Evolutionary conservation across 805 yeast genomes (phyloP).

Genomic region (Debaryomyces maramus): DNA sequence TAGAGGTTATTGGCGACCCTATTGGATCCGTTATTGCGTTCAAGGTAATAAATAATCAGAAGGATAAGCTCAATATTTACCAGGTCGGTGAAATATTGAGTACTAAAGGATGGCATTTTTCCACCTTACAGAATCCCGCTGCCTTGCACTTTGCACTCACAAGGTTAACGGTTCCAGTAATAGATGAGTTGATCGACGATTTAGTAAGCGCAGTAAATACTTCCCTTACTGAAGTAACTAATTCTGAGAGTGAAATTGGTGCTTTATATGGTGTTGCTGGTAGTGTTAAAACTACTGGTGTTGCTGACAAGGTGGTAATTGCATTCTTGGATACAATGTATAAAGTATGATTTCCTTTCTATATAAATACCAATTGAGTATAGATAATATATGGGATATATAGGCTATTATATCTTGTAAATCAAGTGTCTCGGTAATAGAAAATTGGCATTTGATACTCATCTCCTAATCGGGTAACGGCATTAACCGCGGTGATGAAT

Average conservation of each 20-base stretch:
- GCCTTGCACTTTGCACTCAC: conserved; percentile 93
- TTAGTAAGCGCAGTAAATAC: conserved; percentile 44
- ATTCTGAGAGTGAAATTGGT: conserved; percentile 61
- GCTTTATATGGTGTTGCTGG: conserved; percentile 96
- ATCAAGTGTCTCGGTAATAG: no score
- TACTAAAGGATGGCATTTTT: conserved; percentile 83
- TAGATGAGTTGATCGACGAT: conserved; percentile 58
- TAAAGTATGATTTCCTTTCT: conserved; percentile 46
- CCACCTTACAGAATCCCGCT: conserved; percentile 83
- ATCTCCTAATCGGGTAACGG: neutral
- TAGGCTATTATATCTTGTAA: no score
- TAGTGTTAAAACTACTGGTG: conserved; percentile 76
- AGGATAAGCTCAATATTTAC: conserved; percentile 60
- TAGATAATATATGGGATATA: no score
- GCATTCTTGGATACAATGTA: conserved; percentile 83
- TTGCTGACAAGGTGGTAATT: conserved; percentile 75
- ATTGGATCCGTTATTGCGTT: conserved; percentile 79
- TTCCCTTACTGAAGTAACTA: conserved; percentile 21
- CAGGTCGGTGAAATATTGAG: conserved; percentile 71
- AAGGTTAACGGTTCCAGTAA: conserved; percentile 58
- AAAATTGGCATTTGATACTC: no score
- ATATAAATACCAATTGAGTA: no score
- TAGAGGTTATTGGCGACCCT: conserved; percentile 84
- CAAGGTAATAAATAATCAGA: conserved; percentile 41
- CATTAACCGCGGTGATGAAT: conserved; percentile 1